phyloP scores from a whole-genome alignment of 805 yeast genomes.

The Gaillardinia entomophila region DNA sequence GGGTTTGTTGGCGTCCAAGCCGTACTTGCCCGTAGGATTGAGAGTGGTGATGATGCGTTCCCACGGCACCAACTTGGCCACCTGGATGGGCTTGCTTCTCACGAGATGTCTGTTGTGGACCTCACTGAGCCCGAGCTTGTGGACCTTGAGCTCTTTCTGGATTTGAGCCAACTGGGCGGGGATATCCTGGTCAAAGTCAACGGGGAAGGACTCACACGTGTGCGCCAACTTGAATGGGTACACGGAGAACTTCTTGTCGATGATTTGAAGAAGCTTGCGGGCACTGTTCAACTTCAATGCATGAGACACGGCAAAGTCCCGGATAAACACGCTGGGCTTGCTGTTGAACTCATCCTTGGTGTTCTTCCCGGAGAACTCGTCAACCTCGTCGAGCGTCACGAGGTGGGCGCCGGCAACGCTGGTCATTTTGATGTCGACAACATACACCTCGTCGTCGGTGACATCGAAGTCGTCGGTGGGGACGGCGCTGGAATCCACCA shows the following conservation, averaged over 20 bases:
- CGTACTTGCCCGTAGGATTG: constrained; percentile 62
- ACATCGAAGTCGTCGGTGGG: constrained; percentile 72
- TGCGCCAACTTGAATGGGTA: constrained; percentile 87
- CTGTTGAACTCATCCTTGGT: constrained; percentile 48
- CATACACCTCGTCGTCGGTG: constrained; percentile 78
- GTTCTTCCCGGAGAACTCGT: constrained; percentile 58
- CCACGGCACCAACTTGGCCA: constrained; percentile 71
- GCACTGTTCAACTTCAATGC: constrained; percentile 71
- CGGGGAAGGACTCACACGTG: constrained; percentile 58
- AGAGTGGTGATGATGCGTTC: constrained; percentile 55
- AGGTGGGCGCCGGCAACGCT: constrained; percentile 62
- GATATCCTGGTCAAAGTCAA: constrained; percentile 28
- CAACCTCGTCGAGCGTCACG: constrained; percentile 62
- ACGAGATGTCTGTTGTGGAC: constrained; percentile 74
- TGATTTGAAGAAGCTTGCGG: constrained; percentile 60
- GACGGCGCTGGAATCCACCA: constrained; percentile 46
- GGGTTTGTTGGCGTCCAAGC: constrained; percentile 62
- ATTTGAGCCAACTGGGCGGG: constrained; percentile 39
- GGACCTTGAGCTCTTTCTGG: constrained; percentile 51
- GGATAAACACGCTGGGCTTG: constrained; percentile 66
- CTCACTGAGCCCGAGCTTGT: constrained; percentile 75
- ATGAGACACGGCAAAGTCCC: constrained; percentile 83
- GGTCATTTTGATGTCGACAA: constrained; percentile 77
- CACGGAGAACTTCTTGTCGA: constrained; percentile 74
- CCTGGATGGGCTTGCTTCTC: constrained; percentile 65